Base-by-base conservation (phyloP, 441 rosid genomes). In the Erodium texanum region DNA sequence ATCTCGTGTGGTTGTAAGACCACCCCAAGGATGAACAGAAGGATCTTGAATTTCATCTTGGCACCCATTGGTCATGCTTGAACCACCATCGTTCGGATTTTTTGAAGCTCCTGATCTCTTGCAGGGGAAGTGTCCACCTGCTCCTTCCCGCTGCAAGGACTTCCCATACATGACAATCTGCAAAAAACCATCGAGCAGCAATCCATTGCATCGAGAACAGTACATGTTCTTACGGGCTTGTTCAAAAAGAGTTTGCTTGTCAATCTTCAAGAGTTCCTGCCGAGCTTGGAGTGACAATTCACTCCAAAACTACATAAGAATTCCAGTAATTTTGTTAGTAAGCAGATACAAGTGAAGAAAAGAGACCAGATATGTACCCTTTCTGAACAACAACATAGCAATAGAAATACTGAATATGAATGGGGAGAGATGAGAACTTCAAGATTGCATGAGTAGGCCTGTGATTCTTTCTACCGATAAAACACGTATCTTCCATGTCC, bases 191-290 rank as follows among this genome's bases (percentile, higher is more conserved):
- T 90, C 96, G 0, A 89, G 96, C 68, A 93, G 82, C 23, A 90
- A 82, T 52, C 98, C 98, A 66, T 87, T 86, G 80, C 98, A 93
- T 80, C 97, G 85, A 43, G 98, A 93, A 70, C 98, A 93, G 71
- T 85, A 90, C 89, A 90, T 84, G 77, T 87, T 87, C 83, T 88
- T 93, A 11, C 94, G 94, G 73, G 97, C 96, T 83, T 86, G 98
- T 81, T 89, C 94, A 77, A 90, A 83, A 43, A 93, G 82, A 65
- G 89, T 79, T 76, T 90, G 98, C 74, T 90, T 93, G 79, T 93
- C 97, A 71, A 90, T 83, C 81, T 80, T 82, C 58, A 93, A 76
- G 18, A 93, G 90, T 74, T 83, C 78, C 77, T 83, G 91, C 45
- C 97, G 81, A 43, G 85, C 84, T 79, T 82, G 83, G 19, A 72